Evolutionary conservation across 2,329 filamentous ascomycete genomes (phyloP), one percentile per base, ranked within the genome.

Genomic region (Cladosporium velox): DNA sequence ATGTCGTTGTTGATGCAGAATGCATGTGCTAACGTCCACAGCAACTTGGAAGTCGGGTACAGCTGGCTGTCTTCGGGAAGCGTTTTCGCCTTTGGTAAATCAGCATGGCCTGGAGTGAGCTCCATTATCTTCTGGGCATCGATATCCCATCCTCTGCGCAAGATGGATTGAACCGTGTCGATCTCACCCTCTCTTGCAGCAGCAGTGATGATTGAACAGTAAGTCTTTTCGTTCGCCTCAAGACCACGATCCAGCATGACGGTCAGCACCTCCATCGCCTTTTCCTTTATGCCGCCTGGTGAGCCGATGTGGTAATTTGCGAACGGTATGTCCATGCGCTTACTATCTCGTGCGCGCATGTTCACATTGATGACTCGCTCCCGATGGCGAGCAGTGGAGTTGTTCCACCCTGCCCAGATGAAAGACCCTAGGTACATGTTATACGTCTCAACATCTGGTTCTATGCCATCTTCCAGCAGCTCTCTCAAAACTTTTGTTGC

Each of bases 1-100:
- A 92, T 81, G 64, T 89, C 82, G 58, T 85, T 88, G 76, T 89
- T 91, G 67, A 83, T 84, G n/a, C 89, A 86, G 68, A 89, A 91
- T 1, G 83, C 81, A 73, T 92, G 88, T 6, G 89, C 88, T n/a
- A 93, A 79, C 10, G 88, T 85, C 64, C 86, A 81, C 26, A 94
- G 81, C 0, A 93, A 80, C 2, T 80, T 79, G 8, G 75, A 68
- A 0, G 85, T 87, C 2, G 91, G 91, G 60, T 81, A 79, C 35
- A 90, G 76, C 8, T 86, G 83, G 1, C 86, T 88, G 32, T 82
- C 79, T 0, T 70, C 72, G 0, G 79, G 74, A 52, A 86, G 82
- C 1, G 73, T 71, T 34, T 73, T 79, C 2, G 74, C 73, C 30
- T 18, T 30, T 21, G 51, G 35, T 7, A 32, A n/a, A 35, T 47